phyloP scores from a whole-genome alignment of 495 filamentous ascomycete genomes.

The Hypomontagnella submonticulosa region DNA sequence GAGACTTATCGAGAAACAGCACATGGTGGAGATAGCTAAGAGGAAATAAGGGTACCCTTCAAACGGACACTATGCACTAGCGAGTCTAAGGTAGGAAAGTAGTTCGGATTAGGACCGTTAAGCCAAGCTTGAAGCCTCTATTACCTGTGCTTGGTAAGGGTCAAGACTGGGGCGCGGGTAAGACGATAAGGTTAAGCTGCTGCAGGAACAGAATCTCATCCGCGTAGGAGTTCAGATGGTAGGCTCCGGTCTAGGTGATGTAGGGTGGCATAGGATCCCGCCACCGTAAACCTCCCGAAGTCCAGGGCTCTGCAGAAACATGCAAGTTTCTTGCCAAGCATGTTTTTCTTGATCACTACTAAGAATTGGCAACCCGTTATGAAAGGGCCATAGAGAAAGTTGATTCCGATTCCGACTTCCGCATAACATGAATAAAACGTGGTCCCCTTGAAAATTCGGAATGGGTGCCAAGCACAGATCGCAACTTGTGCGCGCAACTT shows the following conservation, averaged over 20 bases:
- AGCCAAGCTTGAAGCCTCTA: constrained; percentile 8
- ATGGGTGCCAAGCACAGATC: constrained; percentile 29
- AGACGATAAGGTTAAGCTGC: constrained; percentile 29
- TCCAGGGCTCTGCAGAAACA: constrained; percentile 11
- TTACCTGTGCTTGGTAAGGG: background rate
- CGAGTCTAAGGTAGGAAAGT: constrained; percentile 5
- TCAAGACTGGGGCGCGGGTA: constrained; percentile 16
- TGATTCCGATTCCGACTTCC: constrained; percentile 22
- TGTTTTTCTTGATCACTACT: constrained; percentile 4
- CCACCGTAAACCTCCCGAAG: constrained; percentile 14
- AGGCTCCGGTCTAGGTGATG: background rate
- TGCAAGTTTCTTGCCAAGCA: constrained; percentile 36
- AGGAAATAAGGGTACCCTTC: constrained; percentile 7
- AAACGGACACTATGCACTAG: constrained; percentile 1
- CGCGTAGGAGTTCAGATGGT: constrained; percentile 33
- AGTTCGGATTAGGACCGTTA: constrained; percentile 22
- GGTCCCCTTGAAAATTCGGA: constrained; percentile 25
- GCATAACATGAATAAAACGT: constrained; percentile 39
- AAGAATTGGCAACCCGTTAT: constrained; percentile 7
- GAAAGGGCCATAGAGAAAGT: constrained; percentile 16
- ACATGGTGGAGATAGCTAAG: constrained; percentile 26
- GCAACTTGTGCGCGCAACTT: constrained; percentile 6
- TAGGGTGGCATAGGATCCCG: constrained; percentile 13
- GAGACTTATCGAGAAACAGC: constrained; percentile 36
- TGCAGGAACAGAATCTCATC: constrained; percentile 38